Percentiles rank a stretch among this genome's conserved stretches.
Conservation (phyloP, 371 early-diverging fungal genomes). For the Mortierella sp. region DNA sequence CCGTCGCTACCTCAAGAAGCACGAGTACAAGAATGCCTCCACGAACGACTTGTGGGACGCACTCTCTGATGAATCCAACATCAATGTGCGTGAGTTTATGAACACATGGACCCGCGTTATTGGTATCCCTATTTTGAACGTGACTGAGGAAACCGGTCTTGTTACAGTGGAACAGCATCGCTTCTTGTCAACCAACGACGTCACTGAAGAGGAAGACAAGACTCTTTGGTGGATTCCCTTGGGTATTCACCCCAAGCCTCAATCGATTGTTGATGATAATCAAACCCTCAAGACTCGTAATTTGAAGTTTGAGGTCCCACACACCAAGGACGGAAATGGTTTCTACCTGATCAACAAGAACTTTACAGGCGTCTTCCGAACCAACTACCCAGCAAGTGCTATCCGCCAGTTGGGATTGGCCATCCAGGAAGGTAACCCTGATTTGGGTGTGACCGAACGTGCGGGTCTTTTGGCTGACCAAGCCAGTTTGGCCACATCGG, state of each 20-base stretch:
- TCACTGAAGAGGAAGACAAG: constrained; percentile 73
- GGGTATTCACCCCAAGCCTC: constrained; percentile 46
- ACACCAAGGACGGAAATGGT: constrained; percentile 13
- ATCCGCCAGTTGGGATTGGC: constrained; percentile 61
- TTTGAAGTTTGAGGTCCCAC: constrained; percentile 44
- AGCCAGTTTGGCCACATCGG: constrained; percentile 71
- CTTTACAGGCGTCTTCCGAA: constrained; percentile 76
- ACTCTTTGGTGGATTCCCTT: constrained; percentile 86
- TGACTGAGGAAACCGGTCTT: constrained; percentile 62
- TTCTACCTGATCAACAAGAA: constrained; percentile 75
- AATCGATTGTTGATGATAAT: constrained; percentile 33
- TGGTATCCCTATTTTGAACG: constrained; percentile 85
- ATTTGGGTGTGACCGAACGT: constrained; percentile 65
- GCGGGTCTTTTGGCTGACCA: constrained; percentile 76
- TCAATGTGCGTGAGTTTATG: constrained; percentile 85
- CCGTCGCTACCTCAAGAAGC: constrained; percentile 82
- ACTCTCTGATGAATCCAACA: constrained; percentile 75
- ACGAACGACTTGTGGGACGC: constrained; percentile 91
- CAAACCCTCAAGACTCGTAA: constrained; percentile 52
- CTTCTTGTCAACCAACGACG: constrained; percentile 83
- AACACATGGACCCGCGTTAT: constrained; percentile 86
- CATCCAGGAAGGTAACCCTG: constrained; percentile 46
- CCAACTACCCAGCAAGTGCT: constrained; percentile 67
- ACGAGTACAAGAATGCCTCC: constrained; percentile 85
- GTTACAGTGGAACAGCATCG: constrained; percentile 75